Evolutionary conservation across 2,329 filamentous ascomycete species (phyloP), one percentile per base, ranked within the genome.

Genomic region (Xylariaceae sp.): DNA sequence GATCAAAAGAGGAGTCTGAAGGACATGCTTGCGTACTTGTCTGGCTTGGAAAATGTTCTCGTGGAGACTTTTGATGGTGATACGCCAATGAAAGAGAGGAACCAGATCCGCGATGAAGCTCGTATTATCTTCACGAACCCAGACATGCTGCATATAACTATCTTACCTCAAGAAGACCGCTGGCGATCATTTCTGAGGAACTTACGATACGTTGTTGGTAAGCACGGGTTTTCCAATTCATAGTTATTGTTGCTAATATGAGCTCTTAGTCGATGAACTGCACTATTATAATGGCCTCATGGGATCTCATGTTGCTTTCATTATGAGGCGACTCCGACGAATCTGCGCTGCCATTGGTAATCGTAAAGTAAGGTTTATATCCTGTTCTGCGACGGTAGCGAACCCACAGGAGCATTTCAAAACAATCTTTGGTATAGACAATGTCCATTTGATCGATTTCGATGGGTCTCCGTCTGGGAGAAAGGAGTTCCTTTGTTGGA

Each of bases 401-500:
- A 97, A 98, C 60, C 93, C 93, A 0, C 76, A 86, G 54, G 78
- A 89, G 57, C 93, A 98, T 63, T 97, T 98, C 79, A 84, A 83
- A 64, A 88, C 88, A 0, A 86, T 98, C n/a, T 96, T 97, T 55
- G 92, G 92, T 1, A 78, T 95, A 6, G 79, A 90, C 0, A 75
- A 91, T 52, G 88, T 95, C 12, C 81, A 77, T 47, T 67, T 97
- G 36, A 85, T 92, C 1, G 90, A 96, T 60, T 91, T 87, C 59
- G 93, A 98, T 61, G 93, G 93, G 1, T 95, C 91, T 0, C 93
- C 93, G 0, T 89, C 89, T 5, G 89, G 92, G 0, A 77, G 89
- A 19, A 97, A 97, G 63, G 92, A 97, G 59, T 97, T 97, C 47
- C 62, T 98, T 6, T 97, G 91, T 65, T 98, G 93, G 93, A 97